A percentile compares a stretch with the other conserved stretches of the same genome.
These are phyloP conservation scores for Colletotrichum eleusines DNA, from an alignment of 2,329 filamentous ascomycete species.

Conservation along the genomic window DNA sequence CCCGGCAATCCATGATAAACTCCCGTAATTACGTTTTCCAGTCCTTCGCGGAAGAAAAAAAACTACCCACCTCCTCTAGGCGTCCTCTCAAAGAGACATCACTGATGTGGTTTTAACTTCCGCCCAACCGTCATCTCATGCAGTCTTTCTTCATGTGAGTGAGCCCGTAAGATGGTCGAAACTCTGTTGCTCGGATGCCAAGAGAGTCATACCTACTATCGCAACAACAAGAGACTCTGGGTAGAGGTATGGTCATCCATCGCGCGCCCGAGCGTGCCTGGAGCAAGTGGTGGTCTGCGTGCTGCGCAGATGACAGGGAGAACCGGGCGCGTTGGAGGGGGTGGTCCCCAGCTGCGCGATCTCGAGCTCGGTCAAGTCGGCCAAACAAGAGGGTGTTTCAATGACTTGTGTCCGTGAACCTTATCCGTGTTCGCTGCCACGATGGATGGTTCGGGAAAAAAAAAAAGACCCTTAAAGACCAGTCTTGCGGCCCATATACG, in stretches of 20 bases:
- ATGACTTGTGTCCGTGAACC: not conserved
- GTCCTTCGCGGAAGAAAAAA: no score
- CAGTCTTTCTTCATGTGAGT: not conserved
- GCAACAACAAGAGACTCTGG: not conserved
- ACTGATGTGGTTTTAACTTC: no score
- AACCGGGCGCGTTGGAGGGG: not conserved
- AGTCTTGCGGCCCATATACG: no score
- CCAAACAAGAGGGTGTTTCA: slow-evolving; percentile 1
- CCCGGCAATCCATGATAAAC: not conserved
- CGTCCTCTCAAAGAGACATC: no score
- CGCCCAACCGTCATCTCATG: not conserved
- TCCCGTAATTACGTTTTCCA: not conserved
- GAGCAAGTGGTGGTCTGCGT: not conserved
- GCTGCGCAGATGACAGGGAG: not conserved
- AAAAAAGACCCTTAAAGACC: no score
- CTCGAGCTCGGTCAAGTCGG: not conserved
- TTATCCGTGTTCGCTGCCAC: not conserved
- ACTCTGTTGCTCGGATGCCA: no score
- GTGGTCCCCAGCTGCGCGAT: not conserved
- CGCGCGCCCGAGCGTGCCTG: not conserved
- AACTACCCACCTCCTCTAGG: no score
- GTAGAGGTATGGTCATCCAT: not conserved
- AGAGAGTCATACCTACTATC: not conserved
- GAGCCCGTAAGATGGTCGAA: no score
- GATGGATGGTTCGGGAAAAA: no score